Conservation (phyloP, 2,329 filamentous ascomycete genomes). For the Colletotrichum paranaense region DNA sequence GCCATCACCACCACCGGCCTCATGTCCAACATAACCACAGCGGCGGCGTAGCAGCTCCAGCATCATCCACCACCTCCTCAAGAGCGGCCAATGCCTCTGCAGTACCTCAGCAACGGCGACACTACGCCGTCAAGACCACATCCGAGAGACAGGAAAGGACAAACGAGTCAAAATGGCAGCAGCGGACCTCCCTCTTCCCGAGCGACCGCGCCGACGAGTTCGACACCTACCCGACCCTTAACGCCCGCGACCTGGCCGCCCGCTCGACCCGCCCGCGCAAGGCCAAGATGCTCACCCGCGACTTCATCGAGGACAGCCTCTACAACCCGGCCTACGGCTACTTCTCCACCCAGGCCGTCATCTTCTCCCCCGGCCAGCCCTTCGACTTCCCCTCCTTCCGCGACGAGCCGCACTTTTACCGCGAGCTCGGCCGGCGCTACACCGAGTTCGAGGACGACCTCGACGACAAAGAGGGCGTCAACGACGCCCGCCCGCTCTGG, state of each 20-base stretch:
- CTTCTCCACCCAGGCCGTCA: constrained; percentile 95
- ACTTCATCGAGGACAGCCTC: constrained; percentile 97
- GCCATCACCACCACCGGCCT: constrained; percentile 3
- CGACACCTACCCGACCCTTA: constrained; percentile 84
- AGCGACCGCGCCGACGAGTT: constrained; percentile 85
- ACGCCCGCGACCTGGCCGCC: constrained; percentile 79
- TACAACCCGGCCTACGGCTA: constrained; percentile 97
- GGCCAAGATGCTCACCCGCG: constrained; percentile 96
- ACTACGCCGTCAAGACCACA: constrained; percentile 37
- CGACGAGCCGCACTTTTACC: constrained; percentile 88
- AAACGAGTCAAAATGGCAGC: constrained; percentile 85
- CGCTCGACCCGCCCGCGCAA: constrained; percentile 81
- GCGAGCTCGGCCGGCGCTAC: constrained; percentile 81
- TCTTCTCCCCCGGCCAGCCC: constrained; percentile 91
- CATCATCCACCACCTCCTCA: constrained; percentile 40
- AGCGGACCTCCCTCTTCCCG: constrained; percentile 80
- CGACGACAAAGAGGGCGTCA: constrained; percentile 75
- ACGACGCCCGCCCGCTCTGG: constrained; percentile 90
- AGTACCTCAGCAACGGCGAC: constrained; percentile 42
- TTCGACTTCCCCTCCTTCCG: constrained; percentile 86
- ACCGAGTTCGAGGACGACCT: constrained; percentile 90
- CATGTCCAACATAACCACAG: not conserved
- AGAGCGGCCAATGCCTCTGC: constrained; percentile 27
- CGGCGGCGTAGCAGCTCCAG: constrained; percentile 26
- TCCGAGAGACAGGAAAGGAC: constrained; percentile 44